Percentiles rank a stretch among this genome's conserved stretches.
Evolutionary conservation across 2,329 filamentous ascomycete species (phyloP).

Genomic region (Ceratocystis colombiana): DNA sequence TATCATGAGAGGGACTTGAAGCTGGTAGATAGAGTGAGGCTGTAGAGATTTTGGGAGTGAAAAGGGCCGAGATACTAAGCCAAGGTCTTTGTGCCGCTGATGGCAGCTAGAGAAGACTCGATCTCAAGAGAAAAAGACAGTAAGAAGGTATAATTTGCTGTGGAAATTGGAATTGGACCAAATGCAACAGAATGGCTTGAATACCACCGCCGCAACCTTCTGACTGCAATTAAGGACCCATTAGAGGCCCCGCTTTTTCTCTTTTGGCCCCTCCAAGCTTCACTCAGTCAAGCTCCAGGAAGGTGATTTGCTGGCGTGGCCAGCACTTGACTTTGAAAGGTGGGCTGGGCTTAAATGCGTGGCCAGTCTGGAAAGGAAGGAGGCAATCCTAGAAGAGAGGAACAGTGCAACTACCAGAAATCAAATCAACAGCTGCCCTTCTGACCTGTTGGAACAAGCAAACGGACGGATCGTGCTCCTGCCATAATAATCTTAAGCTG

Average conservation of each 20-base stretch:
- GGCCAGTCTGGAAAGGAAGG: too few species aligned
- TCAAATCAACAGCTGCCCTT: background rate
- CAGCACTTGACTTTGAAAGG: too few species aligned
- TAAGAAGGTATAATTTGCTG: background rate
- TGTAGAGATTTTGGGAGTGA: background rate
- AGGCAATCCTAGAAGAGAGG: background rate
- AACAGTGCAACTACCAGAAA: background rate
- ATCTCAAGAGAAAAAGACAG: background rate
- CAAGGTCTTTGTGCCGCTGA: too few species aligned
- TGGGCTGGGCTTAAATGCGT: too few species aligned
- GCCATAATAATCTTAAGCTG: conserved; percentile 2
- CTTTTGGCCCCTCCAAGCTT: conserved; percentile 6
- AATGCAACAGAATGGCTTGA: background rate
- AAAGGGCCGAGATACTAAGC: background rate
- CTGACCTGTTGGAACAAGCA: background rate
- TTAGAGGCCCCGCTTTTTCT: conserved; percentile 7
- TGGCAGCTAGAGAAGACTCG: background rate
- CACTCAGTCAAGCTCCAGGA: background rate
- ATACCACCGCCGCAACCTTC: background rate
- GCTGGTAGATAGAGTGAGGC: background rate
- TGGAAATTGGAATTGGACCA: background rate
- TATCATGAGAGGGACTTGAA: background rate
- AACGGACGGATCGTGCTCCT: conserved; percentile 12
- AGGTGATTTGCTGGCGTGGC: conserved; percentile 3
- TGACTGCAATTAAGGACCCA: background rate